Conservation (phyloP, 306 rosid genomes). For the Rubus idaeus region DNA sequence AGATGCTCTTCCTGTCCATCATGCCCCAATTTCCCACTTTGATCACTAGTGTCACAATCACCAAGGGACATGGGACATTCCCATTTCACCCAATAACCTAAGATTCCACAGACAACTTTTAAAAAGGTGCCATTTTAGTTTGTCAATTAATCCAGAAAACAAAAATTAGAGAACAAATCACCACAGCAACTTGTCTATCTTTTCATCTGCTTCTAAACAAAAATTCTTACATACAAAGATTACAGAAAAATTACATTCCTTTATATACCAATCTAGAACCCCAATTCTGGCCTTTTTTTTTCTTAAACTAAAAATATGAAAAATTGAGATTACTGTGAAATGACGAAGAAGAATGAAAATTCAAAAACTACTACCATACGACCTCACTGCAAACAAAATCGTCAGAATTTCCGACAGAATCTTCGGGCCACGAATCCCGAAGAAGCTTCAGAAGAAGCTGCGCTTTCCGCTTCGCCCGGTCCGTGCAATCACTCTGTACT, state of each 20-base stretch:
- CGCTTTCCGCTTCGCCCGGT: constrained; percentile 89
- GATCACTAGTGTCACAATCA: not conserved
- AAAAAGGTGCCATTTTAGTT: not conserved
- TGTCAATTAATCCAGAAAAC: not conserved
- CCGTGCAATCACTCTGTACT: constrained; percentile 94
- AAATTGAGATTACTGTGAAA: constrained; percentile 25
- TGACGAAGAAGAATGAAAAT: not conserved
- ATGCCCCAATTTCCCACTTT: not conserved
- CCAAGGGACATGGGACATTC: not conserved
- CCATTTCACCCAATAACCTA: not conserved
- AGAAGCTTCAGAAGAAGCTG: constrained; percentile 87
- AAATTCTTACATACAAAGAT: constrained; percentile 51
- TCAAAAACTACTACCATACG: constrained; percentile 45
- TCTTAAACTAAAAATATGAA: constrained; percentile 23
- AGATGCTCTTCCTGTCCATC: not conserved
- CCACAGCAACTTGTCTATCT: constrained; percentile 25
- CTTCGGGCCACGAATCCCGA: constrained; percentile 97
- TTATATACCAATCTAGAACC: constrained; percentile 47
- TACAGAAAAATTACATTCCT: constrained; percentile 47
- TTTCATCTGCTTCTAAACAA: constrained; percentile 21
- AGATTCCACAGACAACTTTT: not conserved
- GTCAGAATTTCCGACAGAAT: constrained; percentile 76
- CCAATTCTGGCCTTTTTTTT: constrained; percentile 12
- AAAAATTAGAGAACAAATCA: not conserved
- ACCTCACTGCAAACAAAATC: constrained; percentile 79